phyloP scores from a whole-genome alignment of 495 filamentous ascomycete genomes.

The Aspergillus incahuasiensis region DNA sequence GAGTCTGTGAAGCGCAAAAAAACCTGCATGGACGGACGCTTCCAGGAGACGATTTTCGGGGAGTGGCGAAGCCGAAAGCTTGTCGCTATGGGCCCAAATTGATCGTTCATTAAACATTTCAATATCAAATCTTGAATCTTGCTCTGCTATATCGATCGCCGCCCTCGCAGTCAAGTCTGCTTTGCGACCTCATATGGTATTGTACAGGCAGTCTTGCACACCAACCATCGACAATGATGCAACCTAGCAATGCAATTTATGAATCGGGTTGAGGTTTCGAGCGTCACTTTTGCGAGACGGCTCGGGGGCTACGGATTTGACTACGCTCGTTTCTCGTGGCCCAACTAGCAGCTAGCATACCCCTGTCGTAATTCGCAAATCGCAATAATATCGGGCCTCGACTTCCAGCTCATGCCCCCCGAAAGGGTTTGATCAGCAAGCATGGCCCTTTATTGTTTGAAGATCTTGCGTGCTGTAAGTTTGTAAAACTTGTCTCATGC shows the following conservation, averaged over 20 bases:
- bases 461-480: constrained; percentile 6
- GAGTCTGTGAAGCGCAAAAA: neutral
- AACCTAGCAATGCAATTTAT: neutral
- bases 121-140: neutral
- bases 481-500: no score
- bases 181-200: neutral
- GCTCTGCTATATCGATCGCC: neutral
- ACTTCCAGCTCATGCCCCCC: neutral
- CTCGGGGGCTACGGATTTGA: neutral
- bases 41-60: neutral
- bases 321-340: neutral
- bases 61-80: constrained; percentile 12
- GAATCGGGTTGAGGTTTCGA: neutral
- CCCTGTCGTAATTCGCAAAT: neutral
- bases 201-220: neutral
- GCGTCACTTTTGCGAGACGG: neutral
- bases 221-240: neutral
- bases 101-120: neutral
- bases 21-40: neutral
- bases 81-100: constrained; percentile 2
- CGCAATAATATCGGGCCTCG: constrained; percentile 8
- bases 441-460: constrained; percentile 5
- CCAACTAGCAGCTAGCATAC: constrained; percentile 3
- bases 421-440: constrained; percentile 1
- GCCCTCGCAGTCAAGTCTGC: neutral